Conservation (phyloP, 441 rosid genomes). For the Adansonia grandidieri region DNA sequence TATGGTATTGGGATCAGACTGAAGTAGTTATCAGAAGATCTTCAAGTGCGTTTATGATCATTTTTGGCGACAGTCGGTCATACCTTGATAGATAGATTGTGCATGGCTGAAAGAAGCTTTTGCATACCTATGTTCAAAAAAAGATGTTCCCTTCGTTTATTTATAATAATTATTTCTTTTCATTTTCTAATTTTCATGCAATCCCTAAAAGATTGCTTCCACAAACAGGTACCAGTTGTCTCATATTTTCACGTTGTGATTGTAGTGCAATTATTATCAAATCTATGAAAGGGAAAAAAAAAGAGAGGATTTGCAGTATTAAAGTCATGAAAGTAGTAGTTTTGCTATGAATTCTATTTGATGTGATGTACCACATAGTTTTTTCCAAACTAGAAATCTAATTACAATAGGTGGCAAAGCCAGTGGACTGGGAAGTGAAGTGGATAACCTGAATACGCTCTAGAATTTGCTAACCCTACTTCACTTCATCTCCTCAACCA, state of each 20-base stretch:
- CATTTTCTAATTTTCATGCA: not conserved
- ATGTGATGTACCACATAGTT: not conserved
- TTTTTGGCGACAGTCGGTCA: not conserved
- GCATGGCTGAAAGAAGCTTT: not conserved
- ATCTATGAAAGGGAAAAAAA: not conserved
- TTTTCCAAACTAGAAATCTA: not conserved
- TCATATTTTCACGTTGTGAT: not conserved
- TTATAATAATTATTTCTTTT: not conserved
- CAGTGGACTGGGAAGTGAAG: too few species aligned
- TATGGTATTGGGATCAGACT: slow-evolving; percentile 4
- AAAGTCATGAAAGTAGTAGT: not conserved
- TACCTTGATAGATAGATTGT: not conserved
- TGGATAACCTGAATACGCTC: too few species aligned
- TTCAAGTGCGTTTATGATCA: slow-evolving; percentile 16
- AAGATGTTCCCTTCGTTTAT: not conserved
- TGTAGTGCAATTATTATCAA: not conserved
- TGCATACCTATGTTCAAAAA: slow-evolving; percentile 2
- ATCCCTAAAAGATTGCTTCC: not conserved
- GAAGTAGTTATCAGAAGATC: not conserved
- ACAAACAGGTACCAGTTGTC: not conserved
- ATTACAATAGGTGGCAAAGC: too few species aligned
- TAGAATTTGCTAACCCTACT: too few species aligned
- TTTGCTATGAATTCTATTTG: not conserved
- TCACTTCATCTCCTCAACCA: too few species aligned
- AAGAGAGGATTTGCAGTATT: not conserved